Conservation (phyloP, 139 green algal genomes). For the Volvox africanus region DNA sequence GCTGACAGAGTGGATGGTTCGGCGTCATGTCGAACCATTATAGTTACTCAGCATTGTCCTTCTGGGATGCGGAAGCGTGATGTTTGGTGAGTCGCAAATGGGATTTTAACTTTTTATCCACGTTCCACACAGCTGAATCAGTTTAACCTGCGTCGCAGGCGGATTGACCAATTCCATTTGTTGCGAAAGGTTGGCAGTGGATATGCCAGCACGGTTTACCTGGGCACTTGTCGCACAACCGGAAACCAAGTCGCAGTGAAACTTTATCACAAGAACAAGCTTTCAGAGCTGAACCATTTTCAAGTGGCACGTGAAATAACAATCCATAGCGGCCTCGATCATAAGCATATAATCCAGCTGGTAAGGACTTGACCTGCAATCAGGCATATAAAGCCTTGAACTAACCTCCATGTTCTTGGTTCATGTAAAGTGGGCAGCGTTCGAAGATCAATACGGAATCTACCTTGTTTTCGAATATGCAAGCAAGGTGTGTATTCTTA, state of each 20-base stretch:
- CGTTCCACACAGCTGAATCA: not conserved
- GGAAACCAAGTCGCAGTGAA: conserved; percentile 66
- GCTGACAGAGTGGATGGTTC: conserved; percentile 6
- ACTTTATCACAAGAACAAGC: conserved; percentile 70
- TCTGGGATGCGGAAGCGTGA: conserved; percentile 48
- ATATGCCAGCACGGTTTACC: conserved; percentile 72
- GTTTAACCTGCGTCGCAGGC: conserved; percentile 41
- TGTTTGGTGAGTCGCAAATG: conserved; percentile 42
- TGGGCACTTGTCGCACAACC: conserved; percentile 57
- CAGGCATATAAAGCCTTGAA: not conserved
- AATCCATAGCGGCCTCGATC: conserved; percentile 67
- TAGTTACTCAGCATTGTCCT: conserved; percentile 56
- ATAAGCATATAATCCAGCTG: conserved; percentile 72
- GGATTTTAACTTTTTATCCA: not conserved
- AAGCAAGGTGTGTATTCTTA: conserved; percentile 11
- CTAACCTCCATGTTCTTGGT: not conserved
- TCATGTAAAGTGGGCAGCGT: conserved; percentile 64
- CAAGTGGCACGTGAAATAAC: conserved; percentile 71
- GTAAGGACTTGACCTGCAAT: conserved; percentile 45
- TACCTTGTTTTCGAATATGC: conserved; percentile 54
- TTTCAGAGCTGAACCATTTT: conserved; percentile 69
- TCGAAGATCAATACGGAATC: conserved; percentile 68
- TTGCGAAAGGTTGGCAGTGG: conserved; percentile 60
- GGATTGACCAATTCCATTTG: conserved; percentile 65
- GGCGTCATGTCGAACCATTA: conserved; percentile 49